Percentiles rank a stretch among this genome's conserved stretches.
Evolutionary conservation across 2,329 filamentous ascomycete genomes (phyloP).

Genomic region (Cadophora sp.): DNA sequence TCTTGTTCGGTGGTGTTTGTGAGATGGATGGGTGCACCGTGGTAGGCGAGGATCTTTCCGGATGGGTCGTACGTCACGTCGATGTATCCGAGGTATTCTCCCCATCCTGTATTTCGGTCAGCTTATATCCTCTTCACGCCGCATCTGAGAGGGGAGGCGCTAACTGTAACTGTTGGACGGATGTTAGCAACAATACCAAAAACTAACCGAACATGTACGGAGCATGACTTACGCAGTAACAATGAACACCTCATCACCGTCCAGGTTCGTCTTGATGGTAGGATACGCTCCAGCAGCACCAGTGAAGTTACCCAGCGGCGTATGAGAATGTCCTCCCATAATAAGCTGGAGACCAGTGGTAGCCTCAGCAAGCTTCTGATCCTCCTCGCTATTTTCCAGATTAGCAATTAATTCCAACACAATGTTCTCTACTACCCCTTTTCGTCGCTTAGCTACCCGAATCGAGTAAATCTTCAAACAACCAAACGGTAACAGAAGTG

Average conservation of each 20-base stretch:
- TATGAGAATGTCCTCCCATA: conserved; percentile 68
- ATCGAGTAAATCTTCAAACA: background rate
- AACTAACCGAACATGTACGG: background rate
- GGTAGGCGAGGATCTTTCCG: conserved; percentile 67
- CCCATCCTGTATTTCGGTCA: conserved; percentile 53
- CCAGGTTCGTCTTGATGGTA: conserved; percentile 63
- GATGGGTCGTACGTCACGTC: conserved; percentile 67
- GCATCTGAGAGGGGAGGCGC: background rate
- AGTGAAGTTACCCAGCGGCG: conserved; percentile 64
- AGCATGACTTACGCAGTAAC: conserved; percentile 67
- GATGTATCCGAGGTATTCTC: conserved; percentile 72
- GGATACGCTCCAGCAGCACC: conserved; percentile 66
- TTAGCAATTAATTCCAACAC: background rate
- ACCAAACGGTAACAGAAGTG: background rate
- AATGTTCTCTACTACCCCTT: background rate
- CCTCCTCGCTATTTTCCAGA: conserved; percentile 51
- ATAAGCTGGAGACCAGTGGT: conserved; percentile 72
- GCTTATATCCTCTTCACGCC: background rate
- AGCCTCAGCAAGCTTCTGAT: conserved; percentile 63
- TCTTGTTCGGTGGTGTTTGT: conserved; percentile 67
- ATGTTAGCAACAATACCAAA: background rate
- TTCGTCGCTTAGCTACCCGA: conserved; percentile 12
- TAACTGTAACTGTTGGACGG: conserved; percentile 4
- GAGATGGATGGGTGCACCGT: conserved; percentile 68
- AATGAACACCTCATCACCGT: conserved; percentile 66